phyloP scores from a whole-genome alignment of 768 basidiomycete genomes.

The Mycena latifolia region DNA sequence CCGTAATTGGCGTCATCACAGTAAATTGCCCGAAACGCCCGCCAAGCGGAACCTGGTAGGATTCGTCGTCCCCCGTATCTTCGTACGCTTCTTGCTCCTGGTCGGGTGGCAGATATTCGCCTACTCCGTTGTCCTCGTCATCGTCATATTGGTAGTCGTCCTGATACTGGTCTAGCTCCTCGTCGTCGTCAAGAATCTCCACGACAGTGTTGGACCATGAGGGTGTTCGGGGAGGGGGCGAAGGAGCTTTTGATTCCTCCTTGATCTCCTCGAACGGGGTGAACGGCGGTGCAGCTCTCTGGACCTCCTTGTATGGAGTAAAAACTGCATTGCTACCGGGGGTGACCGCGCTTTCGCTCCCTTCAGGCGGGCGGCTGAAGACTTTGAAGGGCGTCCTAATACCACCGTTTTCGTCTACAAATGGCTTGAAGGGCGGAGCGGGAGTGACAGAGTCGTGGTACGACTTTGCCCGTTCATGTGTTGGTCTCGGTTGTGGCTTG shows the following conservation, averaged over 20 bases:
- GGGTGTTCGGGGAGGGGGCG: constrained; percentile 35
- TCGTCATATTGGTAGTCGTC: constrained; percentile 48
- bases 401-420: constrained; percentile 51
- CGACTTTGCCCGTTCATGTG: constrained; percentile 38
- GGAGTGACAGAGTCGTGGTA: constrained; percentile 34
- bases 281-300: constrained; percentile 44
- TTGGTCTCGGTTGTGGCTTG: constrained; percentile 34
- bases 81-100: constrained; percentile 38
- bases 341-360: constrained; percentile 52
- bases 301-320: constrained; percentile 54
- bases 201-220: constrained; percentile 39
- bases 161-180: constrained; percentile 43
- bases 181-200: constrained; percentile 43
- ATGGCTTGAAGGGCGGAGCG: constrained; percentile 37
- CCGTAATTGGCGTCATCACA: constrained; percentile 98
- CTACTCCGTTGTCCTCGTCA: constrained; percentile 41
- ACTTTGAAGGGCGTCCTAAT: constrained; percentile 68
- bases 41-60: constrained; percentile 66
- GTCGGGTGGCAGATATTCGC: constrained; percentile 34
- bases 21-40: constrained; percentile 87
- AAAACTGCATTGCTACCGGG: constrained; percentile 46
- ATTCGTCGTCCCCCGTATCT: constrained; percentile 33
- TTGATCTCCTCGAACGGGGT: constrained; percentile 50
- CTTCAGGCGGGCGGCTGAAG: constrained; percentile 78
- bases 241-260: constrained; percentile 42